Percentiles rank a stretch among this genome's conserved stretches.
These are phyloP conservation scores for Luffa acutangula DNA, from an alignment of 306 rosid species.

Conservation along the genomic window DNA sequence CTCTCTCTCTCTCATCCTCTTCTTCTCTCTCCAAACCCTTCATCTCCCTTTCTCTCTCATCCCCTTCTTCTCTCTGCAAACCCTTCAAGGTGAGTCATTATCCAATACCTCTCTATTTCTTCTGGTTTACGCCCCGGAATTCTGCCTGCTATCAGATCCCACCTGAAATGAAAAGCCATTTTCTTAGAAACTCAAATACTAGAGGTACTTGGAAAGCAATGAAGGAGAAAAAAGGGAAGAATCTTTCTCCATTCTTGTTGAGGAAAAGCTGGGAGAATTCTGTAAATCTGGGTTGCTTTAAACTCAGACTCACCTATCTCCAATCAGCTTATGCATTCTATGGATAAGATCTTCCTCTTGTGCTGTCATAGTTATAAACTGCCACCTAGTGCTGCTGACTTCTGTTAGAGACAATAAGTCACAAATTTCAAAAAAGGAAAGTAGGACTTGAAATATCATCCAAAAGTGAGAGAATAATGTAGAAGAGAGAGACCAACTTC, in stretches of 20 bases:
- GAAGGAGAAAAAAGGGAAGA: background rate
- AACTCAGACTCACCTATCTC: constrained; percentile 10
- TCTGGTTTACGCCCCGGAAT: constrained; percentile 14
- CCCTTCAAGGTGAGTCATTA: constrained; percentile 19
- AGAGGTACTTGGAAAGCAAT: background rate
- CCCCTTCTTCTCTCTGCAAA: constrained; percentile 10
- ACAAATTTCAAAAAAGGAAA: background rate
- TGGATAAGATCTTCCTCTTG: constrained; percentile 20
- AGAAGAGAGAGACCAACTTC: background rate
- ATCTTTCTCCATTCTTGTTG: background rate
- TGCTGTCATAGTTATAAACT: constrained; percentile 15
- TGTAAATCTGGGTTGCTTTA: background rate
- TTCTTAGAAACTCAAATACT: background rate
- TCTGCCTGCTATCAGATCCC: constrained; percentile 20
- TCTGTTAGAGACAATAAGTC: constrained; percentile 1
- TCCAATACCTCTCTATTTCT: constrained; percentile 25
- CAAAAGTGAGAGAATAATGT: background rate
- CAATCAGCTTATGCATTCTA: constrained; percentile 20
- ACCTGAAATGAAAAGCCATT: constrained; percentile 7
- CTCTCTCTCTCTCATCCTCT: background rate
- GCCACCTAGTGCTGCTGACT: constrained; percentile 15
- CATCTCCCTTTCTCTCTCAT: background rate
- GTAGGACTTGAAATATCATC: background rate
- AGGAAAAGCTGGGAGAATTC: background rate
- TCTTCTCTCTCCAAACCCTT: constrained; percentile 10